Evolutionary conservation across 352 stramenopile genomes (phyloP), one percentile per base, ranked within the genome.

Genomic region (Blastocystis sp.): DNA sequence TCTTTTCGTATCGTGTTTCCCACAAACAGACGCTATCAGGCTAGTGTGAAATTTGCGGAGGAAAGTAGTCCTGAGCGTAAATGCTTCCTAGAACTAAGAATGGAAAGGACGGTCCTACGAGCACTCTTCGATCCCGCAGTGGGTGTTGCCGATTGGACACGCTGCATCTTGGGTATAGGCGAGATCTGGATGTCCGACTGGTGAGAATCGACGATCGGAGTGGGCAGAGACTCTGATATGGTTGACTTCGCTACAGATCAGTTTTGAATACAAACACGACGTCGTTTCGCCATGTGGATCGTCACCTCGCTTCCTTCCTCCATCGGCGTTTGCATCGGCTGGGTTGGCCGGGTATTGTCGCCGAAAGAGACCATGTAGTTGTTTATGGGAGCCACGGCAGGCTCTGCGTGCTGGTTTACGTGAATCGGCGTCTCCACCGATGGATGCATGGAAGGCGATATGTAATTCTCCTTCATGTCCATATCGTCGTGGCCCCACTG

Each of bases 51-150:
- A 3, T 60, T 65, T 81, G 71, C 34, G 71, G 71, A 40, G 71
- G 71, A 64, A 62, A 81, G 48, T 81, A 81, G 43, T 81, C 71
- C 66, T 81, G 71, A 28, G 71, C 64, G 52, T 81, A 81, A 41
- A 81, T 81, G n/a, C 48, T 66, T 59, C 48, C 71, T 81, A 81
- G 4, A 65, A 2, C 17, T 65, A 21, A 81, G 23, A 4, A 38
- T 7, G 45, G 1, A 9, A 14, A 34, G 28, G 2, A 10, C 21
- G 66, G 9, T 3, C 21, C 11, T 62, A 64, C 23, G 38, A 41
- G 71, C 19, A 65, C 66, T 81, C 19, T 56, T 62, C 43, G n/a
- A 43, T 59, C 64, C 19, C 3, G 2, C 3, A 5, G 28, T 23
- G 23, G 23, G 11, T 11, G 53, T 64, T 41, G 41, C 48, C 19